Evolutionary conservation across 305 asterid genomes (phyloP), one percentile per base, ranked within the genome.

Genomic region (Striga hermonthica): DNA sequence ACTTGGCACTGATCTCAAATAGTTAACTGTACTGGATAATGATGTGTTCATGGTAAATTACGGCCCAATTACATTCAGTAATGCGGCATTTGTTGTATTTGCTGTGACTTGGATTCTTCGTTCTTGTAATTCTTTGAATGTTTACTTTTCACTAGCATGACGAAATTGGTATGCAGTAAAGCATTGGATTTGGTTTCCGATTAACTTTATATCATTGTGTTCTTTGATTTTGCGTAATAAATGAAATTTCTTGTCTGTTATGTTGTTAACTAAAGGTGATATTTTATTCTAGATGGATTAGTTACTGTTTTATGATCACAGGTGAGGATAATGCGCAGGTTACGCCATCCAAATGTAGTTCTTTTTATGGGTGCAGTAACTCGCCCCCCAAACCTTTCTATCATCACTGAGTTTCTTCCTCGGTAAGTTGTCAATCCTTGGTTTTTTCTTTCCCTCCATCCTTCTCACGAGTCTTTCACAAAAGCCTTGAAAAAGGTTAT

Each of bases 361-460:
- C 98, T 87, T 74, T 94, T 94, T 64, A 87, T 94, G 99, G 99
- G 99, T 82, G 99, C 99, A 4, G 96, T 94, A 39, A 94, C 99
- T 80, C 90, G 98, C 54, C 97, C 99, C 7, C 99, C 99, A 66
- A 87, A 94, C 69, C 99, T 94, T 76, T 94, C 99, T 43, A 94
- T 94, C 36, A 77, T 94, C 74, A 88, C 98, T 35, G 99, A 94
- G 72, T 94, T 88, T 79, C 82, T 94, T 35, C 98, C 99, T 15
- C 86, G 88, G 99, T 91, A 65, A 70, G 88, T 60, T 52, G 56
- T 74, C 72, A 72, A 44, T 78, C 68, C 68, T 61, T 66, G 55
- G 58, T 34, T 49, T 4, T 63, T 1, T 1, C 47, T 59, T n/a
- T 16, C 44, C 50, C 40, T 61, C 22, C 60, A 12, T 73, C 69